Percentiles rank a stretch among this genome's conserved stretches.
Conservation (phyloP, 2,329 filamentous ascomycete species). For the Clarireedia sp. region DNA sequence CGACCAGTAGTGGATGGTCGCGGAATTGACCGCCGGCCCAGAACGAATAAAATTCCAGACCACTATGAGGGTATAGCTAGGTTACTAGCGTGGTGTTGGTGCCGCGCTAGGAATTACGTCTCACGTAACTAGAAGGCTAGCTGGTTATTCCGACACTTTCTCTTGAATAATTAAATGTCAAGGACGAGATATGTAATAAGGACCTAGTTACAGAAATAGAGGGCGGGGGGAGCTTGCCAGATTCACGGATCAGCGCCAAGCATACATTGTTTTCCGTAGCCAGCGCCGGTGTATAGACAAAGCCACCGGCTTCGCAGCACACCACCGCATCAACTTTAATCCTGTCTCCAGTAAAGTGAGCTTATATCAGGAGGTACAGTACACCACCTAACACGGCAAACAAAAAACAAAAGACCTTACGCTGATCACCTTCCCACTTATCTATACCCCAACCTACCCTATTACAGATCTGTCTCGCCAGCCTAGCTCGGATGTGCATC, state of each 20-base stretch:
- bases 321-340: conserved; percentile 36
- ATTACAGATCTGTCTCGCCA: no score
- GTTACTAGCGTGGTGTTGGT: no score
- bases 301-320: conserved; percentile 50
- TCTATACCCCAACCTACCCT: no score
- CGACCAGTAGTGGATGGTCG: no score
- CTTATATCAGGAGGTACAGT: conserved; percentile 41
- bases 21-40: no score
- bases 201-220: conserved; percentile 40
- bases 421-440: no score
- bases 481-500: no score
- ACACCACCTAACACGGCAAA: no score
- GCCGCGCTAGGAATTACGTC: conserved; percentile 34
- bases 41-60: no score
- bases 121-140: conserved; percentile 31
- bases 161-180: conserved; percentile 21
- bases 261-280: conserved; percentile 35
- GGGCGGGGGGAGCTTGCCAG: conserved; percentile 51
- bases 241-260: conserved; percentile 44
- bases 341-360: conserved; percentile 41
- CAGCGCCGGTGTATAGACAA: conserved; percentile 46
- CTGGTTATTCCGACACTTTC: conserved; percentile 36
- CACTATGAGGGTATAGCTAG: no score
- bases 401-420: no score
- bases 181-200: conserved; percentile 46